Conservation (phyloP, 352 stramenopile genomes). For the Peronosclerospora sorghi region DNA sequence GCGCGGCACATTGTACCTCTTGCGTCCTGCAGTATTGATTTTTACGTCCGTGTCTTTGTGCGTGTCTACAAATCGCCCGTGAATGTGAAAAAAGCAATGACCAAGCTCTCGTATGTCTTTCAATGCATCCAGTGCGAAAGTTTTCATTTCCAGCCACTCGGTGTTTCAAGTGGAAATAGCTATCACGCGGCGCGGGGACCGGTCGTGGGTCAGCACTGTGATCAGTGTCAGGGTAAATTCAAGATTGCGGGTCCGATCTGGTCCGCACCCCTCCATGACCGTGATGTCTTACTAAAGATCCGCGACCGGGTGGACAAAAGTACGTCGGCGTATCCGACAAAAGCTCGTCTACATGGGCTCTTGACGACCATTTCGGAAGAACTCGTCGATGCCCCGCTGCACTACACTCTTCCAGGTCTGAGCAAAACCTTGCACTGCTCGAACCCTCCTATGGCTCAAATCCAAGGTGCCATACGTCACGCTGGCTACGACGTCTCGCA, state of each 20-base stretch:
- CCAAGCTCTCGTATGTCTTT: conserved; percentile 82
- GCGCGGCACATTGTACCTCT: conserved; percentile 95
- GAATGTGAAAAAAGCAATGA: conserved; percentile 90
- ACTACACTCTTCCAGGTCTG: conserved; percentile 93
- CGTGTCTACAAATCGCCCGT: conserved; percentile 94
- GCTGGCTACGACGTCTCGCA: conserved; percentile 95
- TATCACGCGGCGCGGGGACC: conserved; percentile 73
- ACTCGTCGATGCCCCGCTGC: conserved; percentile 90
- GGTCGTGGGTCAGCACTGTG: conserved; percentile 56
- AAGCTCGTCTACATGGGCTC: conserved; percentile 88
- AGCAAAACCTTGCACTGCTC: conserved; percentile 89
- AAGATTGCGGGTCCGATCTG: conserved; percentile 95
- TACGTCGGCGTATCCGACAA: conserved; percentile 85
- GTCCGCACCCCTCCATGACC: conserved; percentile 93
- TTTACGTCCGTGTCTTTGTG: conserved; percentile 99
- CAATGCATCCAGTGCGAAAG: conserved; percentile 94
- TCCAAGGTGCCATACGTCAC: conserved; percentile 92
- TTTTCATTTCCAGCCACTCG: conserved; percentile 94
- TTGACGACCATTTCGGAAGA: conserved; percentile 95
- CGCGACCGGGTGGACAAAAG: conserved; percentile 70
- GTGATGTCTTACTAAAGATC: conserved; percentile 76
- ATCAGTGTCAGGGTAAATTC: conserved; percentile 77
- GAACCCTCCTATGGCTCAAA: conserved; percentile 88
- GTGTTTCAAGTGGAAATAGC: conserved; percentile 76
- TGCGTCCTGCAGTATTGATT: conserved; percentile 97